phyloP scores from a whole-genome alignment of 2,329 filamentous ascomycete genomes.

The Botrytis aclada region DNA sequence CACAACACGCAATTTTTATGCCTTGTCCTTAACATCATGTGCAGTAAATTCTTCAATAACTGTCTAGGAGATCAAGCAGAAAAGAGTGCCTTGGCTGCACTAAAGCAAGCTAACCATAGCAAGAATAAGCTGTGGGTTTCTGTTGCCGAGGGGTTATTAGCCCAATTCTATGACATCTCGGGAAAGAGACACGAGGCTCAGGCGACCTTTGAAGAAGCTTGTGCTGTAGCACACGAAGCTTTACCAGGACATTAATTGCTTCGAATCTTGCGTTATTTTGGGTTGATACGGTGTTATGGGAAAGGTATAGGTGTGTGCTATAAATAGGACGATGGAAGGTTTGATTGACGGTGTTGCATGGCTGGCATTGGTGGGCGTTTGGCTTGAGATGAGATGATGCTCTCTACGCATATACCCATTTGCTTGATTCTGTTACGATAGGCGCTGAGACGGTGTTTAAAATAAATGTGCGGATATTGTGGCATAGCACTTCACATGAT shows the following conservation, averaged over 20 bases:
- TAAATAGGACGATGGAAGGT: not conserved
- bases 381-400: constrained; percentile 20
- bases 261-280: not conserved
- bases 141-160: constrained; percentile 75
- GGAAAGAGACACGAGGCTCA: constrained; percentile 57
- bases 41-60: constrained; percentile 57
- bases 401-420: constrained; percentile 27
- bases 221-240: constrained; percentile 31
- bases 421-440: constrained; percentile 20
- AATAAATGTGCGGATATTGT: not conserved
- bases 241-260: constrained; percentile 21
- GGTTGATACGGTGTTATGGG: not conserved
- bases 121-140: constrained; percentile 75
- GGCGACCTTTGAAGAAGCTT: constrained; percentile 44
- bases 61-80: constrained; percentile 74
- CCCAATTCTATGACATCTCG: constrained; percentile 70
- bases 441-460: not conserved
- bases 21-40: constrained; percentile 83
- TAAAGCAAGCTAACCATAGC: constrained; percentile 64
- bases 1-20: constrained; percentile 77
- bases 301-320: not conserved
- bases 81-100: constrained; percentile 70
- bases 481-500: not conserved
- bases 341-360: constrained; percentile 1
- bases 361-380: constrained; percentile 16